Conservation (phyloP, 441 rosid genomes). For the Bocquillonia castaneifolia region DNA sequence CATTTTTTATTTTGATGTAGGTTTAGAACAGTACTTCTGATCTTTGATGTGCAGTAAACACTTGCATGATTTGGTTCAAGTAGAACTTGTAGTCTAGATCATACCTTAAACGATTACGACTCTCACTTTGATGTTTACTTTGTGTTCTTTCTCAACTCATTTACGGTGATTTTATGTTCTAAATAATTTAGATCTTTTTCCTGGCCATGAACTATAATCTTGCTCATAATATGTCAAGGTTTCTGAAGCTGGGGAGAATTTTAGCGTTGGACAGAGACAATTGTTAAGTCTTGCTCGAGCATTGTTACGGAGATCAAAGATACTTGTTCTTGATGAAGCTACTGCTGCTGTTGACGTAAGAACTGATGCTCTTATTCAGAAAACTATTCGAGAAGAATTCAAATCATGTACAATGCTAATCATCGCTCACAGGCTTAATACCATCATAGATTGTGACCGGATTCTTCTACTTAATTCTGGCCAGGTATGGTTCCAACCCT, state of each 20-base stretch:
- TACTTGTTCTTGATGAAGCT: conserved; percentile 98
- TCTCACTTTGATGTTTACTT: neutral
- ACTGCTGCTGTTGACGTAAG: conserved; percentile 94
- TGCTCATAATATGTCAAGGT: conserved; percentile 42
- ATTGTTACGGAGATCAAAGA: conserved; percentile 76
- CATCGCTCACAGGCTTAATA: conserved; percentile 88
- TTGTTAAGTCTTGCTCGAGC: conserved; percentile 93
- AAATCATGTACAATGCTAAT: conserved; percentile 79
- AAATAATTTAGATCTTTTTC: neutral
- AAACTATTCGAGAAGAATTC: conserved; percentile 88
- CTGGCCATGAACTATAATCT: conserved; percentile 1
- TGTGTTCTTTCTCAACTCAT: neutral
- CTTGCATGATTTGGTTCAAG: neutral
- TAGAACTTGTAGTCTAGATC: neutral
- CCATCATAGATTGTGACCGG: conserved; percentile 76
- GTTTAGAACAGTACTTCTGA: neutral
- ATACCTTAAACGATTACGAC: neutral
- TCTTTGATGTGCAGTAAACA: neutral
- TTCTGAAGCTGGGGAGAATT: conserved; percentile 89
- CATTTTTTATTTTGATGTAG: neutral
- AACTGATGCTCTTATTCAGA: conserved; percentile 89
- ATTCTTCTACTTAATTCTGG: conserved; percentile 86
- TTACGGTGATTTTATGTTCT: neutral
- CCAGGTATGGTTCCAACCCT: conserved; percentile 42
- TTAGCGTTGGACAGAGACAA: conserved; percentile 96